These are phyloP conservation scores for Rhododendron williamsianum DNA, from an alignment of 148 eudicot genomes.

Conservation along the genomic window DNA sequence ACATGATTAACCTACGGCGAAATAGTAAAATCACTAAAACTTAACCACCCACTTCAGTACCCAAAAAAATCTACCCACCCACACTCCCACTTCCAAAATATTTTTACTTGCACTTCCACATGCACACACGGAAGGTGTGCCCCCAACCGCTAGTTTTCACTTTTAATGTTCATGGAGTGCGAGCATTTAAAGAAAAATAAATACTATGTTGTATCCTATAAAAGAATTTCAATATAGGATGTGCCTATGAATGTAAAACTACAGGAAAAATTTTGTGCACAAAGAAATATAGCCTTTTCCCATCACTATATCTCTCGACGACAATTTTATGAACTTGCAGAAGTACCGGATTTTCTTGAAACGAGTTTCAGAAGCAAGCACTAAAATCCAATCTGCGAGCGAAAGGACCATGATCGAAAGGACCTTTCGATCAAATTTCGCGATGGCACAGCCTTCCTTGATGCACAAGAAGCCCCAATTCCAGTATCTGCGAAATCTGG, in stretches of 20 bases:
- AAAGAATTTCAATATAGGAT: too few species aligned
- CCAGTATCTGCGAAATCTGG: neutral
- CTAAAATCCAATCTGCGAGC: constrained; percentile 2
- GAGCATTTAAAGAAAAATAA: too few species aligned
- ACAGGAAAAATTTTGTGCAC: neutral
- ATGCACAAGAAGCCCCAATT: neutral
- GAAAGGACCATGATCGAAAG: neutral
- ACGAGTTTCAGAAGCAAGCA: constrained; percentile 28
- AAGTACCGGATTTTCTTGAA: constrained; percentile 56
- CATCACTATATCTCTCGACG: neutral
- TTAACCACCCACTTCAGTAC: too few species aligned
- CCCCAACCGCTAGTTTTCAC: too few species aligned
- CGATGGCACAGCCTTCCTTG: neutral
- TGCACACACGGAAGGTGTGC: too few species aligned
- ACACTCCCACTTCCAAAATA: too few species aligned
- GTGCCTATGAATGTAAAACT: neutral
- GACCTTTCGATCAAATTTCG: constrained; percentile 3
- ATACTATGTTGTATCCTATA: neutral
- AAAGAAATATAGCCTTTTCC: neutral
- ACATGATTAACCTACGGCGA: too few species aligned
- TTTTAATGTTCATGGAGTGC: too few species aligned
- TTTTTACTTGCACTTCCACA: too few species aligned
- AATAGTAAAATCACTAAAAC: too few species aligned
- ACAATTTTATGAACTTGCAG: constrained; percentile 22
- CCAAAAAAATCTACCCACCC: too few species aligned